Conservation (phyloP, 169 alveolate species). For the Plasmodium ovale region DNA sequence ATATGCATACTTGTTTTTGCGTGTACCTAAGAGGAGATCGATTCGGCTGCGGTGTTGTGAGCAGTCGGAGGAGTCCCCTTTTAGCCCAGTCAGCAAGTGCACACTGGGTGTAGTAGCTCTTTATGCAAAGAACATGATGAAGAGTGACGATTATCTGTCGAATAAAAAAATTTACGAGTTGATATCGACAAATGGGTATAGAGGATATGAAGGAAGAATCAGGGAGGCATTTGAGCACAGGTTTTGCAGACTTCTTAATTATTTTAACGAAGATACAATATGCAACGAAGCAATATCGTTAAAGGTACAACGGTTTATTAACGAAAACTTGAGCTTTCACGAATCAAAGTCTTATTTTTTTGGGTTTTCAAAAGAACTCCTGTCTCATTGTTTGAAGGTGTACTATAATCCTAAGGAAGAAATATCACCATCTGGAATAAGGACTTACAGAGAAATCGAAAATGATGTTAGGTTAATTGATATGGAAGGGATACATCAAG, state of each 20-base stretch:
- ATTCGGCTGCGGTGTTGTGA: no score
- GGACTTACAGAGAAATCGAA: not conserved
- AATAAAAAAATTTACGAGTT: constrained; percentile 52
- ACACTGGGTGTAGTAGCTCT: no score
- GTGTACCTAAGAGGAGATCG: no score
- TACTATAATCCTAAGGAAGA: constrained; percentile 4
- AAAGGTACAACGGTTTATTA: constrained; percentile 34
- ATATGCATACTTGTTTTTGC: no score
- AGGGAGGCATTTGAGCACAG: constrained; percentile 9
- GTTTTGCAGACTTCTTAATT: constrained; percentile 17
- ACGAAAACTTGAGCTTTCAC: constrained; percentile 32
- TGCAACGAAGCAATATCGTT: constrained; percentile 19
- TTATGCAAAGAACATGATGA: not conserved
- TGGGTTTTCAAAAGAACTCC: constrained; percentile 69
- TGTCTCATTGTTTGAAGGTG: constrained; percentile 39
- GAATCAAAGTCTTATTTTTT: constrained; percentile 51
- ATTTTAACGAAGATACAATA: constrained; percentile 10
- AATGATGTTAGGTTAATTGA: not conserved
- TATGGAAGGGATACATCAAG: constrained; percentile 26
- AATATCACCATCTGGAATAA: no score
- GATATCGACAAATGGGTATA: not conserved
- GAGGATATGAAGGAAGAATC: constrained; percentile 23
- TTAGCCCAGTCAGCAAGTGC: no score
- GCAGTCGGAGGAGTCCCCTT: no score
- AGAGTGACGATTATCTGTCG: constrained; percentile 10